Evolutionary conservation across 257 asterid species (phyloP).

Genomic region (Cordia subcordata): DNA sequence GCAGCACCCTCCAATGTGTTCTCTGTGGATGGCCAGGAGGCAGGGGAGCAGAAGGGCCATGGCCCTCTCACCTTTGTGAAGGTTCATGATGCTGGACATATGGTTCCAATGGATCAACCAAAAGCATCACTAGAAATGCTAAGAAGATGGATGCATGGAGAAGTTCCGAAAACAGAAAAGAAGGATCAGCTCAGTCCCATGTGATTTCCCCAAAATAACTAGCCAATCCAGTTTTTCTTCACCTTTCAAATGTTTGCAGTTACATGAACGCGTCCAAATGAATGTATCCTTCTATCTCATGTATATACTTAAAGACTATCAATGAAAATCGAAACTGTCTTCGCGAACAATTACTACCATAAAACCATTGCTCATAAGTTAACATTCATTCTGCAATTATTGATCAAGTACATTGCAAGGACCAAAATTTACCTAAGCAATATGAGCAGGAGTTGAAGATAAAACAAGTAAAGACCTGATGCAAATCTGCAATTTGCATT

Average conservation of each 20-base stretch:
- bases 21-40: constrained; percentile 49
- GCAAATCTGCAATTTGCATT: no score
- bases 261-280: background rate
- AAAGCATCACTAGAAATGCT: constrained; percentile 59
- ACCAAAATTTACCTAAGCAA: no score
- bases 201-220: background rate
- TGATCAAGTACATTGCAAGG: no score
- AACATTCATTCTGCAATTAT: no score
- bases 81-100: constrained; percentile 65
- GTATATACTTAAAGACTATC: background rate
- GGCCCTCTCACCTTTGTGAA: constrained; percentile 57
- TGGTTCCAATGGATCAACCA: constrained; percentile 88
- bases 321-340: no score
- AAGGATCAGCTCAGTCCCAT: constrained; percentile 3
- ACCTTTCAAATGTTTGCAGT: background rate
- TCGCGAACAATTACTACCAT: no score
- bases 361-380: no score
- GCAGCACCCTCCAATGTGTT: constrained; percentile 41
- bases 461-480: no score
- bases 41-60: constrained; percentile 42
- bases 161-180: constrained; percentile 12
- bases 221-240: background rate
- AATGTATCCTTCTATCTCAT: background rate
- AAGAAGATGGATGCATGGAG: constrained; percentile 54
- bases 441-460: no score